Evolutionary conservation across 257 asterid species (phyloP), one percentile per base, ranked within the genome.

Genomic region (Cinchona pubescens): DNA sequence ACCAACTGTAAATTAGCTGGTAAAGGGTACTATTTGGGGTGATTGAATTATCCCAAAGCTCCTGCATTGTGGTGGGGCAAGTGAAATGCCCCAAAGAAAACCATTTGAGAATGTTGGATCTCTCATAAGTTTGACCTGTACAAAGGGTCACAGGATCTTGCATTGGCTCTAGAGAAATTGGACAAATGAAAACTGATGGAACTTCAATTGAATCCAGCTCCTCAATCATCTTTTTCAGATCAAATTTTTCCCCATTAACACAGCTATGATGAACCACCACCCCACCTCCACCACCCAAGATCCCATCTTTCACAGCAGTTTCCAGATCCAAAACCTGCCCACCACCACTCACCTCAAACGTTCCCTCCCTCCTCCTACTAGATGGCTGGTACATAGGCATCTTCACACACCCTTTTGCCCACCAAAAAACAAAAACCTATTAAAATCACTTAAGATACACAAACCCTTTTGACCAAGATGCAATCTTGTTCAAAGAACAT

Each of bases 121-220:
- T 89, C 85, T 91, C 95, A 37, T 91, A 91, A 34, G 96, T 91
- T 78, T 91, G 96, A 16, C 96, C 95, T 3, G 96, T 91, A 85
- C 95, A 91, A 46, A 91, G 96, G n/a, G 95, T 91, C 5, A 91
- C 95, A 62, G 96, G 96, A 53, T 91, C 96, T 79, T 84, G 94
- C 96, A 91, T 90, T 38, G 92, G 90, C 69, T 90, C 96, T 9
- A 90, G 89, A 19, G 96, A 90, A 67, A 90, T 88, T 0, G 94
- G 96, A 80, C 96, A 90, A 45, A 90, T 89, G 74, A 90, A 90
- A 34, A 90, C 96, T 0, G 86, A 76, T 16, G 97, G 96, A 46
- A 91, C 85, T 74, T 91, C 94, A 18, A 79, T 59, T 15, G 84
- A 78, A 64, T 87, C 88, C 9, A 91, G 89, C 87, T 88, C 91